phyloP scores from a whole-genome alignment of 2,329 filamentous ascomycete species.

The Sporothrix inflata region DNA sequence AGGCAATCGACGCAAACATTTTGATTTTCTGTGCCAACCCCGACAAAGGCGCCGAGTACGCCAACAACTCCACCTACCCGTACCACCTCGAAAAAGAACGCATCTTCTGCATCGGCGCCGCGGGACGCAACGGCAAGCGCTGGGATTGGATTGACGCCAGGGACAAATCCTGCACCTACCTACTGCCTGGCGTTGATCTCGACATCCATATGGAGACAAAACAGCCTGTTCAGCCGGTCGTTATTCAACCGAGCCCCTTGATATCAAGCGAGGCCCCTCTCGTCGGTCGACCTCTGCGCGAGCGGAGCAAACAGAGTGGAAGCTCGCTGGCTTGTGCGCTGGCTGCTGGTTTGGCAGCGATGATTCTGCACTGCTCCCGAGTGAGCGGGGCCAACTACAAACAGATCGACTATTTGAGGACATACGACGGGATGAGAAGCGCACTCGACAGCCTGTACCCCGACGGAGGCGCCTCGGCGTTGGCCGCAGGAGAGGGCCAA shows the following conservation, averaged over 20 bases:
- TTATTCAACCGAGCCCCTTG: slow-evolving; percentile 1
- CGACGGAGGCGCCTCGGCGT: not conserved
- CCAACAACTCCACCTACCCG: slow-evolving; percentile 19
- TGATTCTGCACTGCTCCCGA: slow-evolving; percentile 12
- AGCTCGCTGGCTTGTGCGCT: slow-evolving; percentile 17
- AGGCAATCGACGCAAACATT: slow-evolving; percentile 8
- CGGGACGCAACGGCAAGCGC: slow-evolving; percentile 20
- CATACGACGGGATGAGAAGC: slow-evolving; percentile 15
- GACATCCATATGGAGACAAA: slow-evolving; percentile 19
- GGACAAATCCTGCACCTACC: slow-evolving; percentile 20
- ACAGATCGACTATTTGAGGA: slow-evolving; percentile 19
- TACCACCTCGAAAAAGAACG: slow-evolving; percentile 13
- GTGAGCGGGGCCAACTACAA: slow-evolving; percentile 13
- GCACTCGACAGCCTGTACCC: slow-evolving; percentile 20
- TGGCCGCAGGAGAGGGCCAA: slow-evolving; percentile 9
- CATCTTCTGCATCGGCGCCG: slow-evolving; percentile 21
- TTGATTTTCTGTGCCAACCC: slow-evolving; percentile 24
- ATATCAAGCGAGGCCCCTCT: not conserved
- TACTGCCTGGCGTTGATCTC: slow-evolving; percentile 13
- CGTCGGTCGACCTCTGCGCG: not conserved
- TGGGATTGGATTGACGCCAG: slow-evolving; percentile 20
- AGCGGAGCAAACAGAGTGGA: slow-evolving; percentile 15
- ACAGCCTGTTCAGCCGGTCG: not conserved
- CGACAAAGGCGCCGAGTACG: slow-evolving; percentile 21
- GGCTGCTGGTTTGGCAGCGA: slow-evolving; percentile 10